Base-by-base conservation (phyloP, 2,329 filamentous ascomycete genomes). In the Trichoderma hamatum region DNA sequence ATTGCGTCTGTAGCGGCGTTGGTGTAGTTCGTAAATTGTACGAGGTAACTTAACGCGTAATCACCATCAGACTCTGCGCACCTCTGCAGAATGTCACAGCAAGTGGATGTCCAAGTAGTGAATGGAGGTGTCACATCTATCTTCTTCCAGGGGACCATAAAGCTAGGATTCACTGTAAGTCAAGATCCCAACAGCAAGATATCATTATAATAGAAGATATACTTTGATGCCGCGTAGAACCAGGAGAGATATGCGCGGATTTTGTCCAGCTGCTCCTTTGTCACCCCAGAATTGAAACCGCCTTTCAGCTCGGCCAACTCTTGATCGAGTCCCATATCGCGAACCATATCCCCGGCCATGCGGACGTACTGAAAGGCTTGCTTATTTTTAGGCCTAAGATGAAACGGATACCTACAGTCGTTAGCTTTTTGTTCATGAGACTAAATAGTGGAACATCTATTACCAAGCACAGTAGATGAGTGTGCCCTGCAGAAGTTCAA, bases 381-480 rank as follows among this genome's bases (percentile, higher is more conserved):
- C 70, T 78, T 84, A 70, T 82, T 85, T 69, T 80, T 85, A 2
- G 85, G 85, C 0, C 85, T 78, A 16, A 87, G 77, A 69, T 87
- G 85, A 46, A 85, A 86, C 0, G 85, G 85, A 61, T 86, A 86
- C 85, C 85, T 86, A 24, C 13, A 49, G 43, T 24, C 21, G 43
- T 49, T 0, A 49, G n/a, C 5, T 4, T 21, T 19, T 49, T 13
- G 1, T 13, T 21, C 9, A 49, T 24, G 5, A n/a, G 2, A 49
- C 3, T 13, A 49, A 1, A 3, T 21, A 3, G 10, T 49, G n/a
- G 5, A 10, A 24, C n/a, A 5, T 3, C 9, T 52, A 39, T 63
- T 76, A 89, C 87, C 87, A 89, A 21, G 83, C 80, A 61, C 85
- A 83, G 70, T 89, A 89, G 6, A 89, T 81, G 30, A 89, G 76